A percentile compares a stretch with the other conserved stretches of the same genome.
Conservation (phyloP, 352 stramenopile species). For the Blastocystis sp. region DNA sequence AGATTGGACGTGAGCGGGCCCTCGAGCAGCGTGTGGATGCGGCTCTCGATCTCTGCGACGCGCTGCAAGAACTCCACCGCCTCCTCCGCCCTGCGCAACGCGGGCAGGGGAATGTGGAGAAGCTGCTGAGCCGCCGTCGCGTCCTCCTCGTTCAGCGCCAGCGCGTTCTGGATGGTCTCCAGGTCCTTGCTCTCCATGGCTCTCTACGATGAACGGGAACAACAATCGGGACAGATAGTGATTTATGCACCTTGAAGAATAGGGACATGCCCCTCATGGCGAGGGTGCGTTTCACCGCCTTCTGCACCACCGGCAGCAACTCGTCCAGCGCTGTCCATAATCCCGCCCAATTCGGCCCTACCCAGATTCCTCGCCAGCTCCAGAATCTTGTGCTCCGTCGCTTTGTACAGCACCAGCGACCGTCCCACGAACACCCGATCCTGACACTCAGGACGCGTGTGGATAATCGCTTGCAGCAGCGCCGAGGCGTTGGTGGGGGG, state of each 20-base stretch:
- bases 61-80: slow-evolving; percentile 30
- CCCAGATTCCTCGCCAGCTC: slow-evolving; percentile 75
- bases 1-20: slow-evolving; percentile 13
- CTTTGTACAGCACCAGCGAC: slow-evolving; percentile 39
- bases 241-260: slow-evolving; percentile 11
- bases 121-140: slow-evolving; percentile 16
- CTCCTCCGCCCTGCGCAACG: not conserved
- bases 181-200: slow-evolving; percentile 20
- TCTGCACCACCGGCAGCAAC: slow-evolving; percentile 32
- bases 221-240: not conserved
- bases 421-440: slow-evolving; percentile 18
- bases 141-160: not conserved
- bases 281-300: slow-evolving; percentile 7
- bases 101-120: slow-evolving; percentile 1
- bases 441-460: slow-evolving; percentile 36
- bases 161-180: slow-evolving; percentile 24
- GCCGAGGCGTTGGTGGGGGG: not conserved
- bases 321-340: slow-evolving; percentile 66
- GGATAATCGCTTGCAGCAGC: slow-evolving; percentile 1
- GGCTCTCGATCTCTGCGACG: slow-evolving; percentile 12
- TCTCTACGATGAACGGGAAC: slow-evolving; percentile 1
- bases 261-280: slow-evolving; percentile 10
- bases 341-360: not conserved
- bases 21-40: slow-evolving; percentile 11
- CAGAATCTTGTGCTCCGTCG: slow-evolving; percentile 74